A percentile compares a stretch with the other conserved stretches of the same genome.
phyloP scores from a whole-genome alignment of 1,284 basidiomycete genomes.

The Blastosporella zonata region DNA sequence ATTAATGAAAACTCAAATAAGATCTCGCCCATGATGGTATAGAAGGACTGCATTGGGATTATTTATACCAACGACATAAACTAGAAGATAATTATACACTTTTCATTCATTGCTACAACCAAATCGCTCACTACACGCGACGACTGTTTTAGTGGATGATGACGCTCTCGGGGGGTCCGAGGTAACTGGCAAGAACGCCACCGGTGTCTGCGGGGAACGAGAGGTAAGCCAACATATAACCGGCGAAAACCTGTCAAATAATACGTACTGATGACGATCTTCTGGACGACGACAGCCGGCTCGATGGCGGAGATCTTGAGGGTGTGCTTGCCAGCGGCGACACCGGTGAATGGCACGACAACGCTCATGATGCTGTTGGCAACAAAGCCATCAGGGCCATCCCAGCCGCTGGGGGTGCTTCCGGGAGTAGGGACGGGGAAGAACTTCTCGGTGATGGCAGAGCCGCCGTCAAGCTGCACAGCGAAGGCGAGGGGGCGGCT shows the following conservation, averaged over 20 bases:
- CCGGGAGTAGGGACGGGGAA: conserved; percentile 51
- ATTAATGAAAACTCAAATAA: too few relatives aligned
- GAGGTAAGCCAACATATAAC: not conserved
- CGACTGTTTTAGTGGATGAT: not conserved
- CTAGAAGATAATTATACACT: not conserved
- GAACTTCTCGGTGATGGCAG: conserved; percentile 45
- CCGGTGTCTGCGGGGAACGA: conserved; percentile 46
- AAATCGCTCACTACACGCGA: not conserved
- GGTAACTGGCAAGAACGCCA: conserved; percentile 50
- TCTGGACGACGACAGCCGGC: conserved; percentile 59
- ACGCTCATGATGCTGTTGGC: conserved; percentile 48
- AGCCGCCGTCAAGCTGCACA: conserved; percentile 48
- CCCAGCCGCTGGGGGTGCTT: conserved; percentile 48
- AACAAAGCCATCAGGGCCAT: conserved; percentile 48
- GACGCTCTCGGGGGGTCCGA: conserved; percentile 59
- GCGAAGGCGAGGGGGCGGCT: conserved; percentile 56
- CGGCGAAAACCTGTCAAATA: not conserved
- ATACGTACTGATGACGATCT: conserved; percentile 52
- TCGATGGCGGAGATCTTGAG: conserved; percentile 53
- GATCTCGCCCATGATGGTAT: too few relatives aligned
- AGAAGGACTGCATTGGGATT: too few relatives aligned
- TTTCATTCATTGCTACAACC: not conserved
- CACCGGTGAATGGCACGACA: conserved; percentile 36
- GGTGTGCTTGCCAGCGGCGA: conserved; percentile 52
- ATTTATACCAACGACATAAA: too few relatives aligned